Evolutionary conservation across 1,284 basidiomycete genomes (phyloP).

Genomic region (Rhodotorula sp.): DNA sequence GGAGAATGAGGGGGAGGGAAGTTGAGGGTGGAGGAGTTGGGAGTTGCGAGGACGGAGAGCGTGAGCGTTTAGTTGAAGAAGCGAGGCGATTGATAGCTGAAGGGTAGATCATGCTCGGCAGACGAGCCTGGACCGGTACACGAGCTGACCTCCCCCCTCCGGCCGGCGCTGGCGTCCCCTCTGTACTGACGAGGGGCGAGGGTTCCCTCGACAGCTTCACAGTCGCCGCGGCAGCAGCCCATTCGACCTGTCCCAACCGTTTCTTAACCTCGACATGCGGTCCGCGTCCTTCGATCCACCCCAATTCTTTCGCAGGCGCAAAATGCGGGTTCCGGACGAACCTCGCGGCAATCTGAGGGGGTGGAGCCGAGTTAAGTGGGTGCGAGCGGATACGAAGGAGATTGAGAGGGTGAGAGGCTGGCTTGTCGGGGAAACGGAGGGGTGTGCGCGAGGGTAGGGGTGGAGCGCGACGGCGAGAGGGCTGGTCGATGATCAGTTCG

Average conservation of each 20-base stretch:
- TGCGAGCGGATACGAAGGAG: background rate
- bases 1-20: background rate
- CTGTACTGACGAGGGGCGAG: background rate
- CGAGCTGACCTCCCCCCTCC: background rate
- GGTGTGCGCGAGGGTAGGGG: too few relatives aligned
- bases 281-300: background rate
- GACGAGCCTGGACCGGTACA: background rate
- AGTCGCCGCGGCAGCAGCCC: background rate
- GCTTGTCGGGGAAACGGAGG: background rate
- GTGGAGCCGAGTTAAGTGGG: background rate
- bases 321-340: background rate
- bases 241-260: too few relatives aligned
- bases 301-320: background rate
- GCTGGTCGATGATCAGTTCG: too few relatives aligned
- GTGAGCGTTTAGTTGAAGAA: background rate
- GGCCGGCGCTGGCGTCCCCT: background rate
- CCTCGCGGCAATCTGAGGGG: too few relatives aligned
- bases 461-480: too few relatives aligned
- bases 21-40: background rate
- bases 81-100: background rate
- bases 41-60: background rate
- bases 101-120: background rate
- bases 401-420: conserved; percentile 5
- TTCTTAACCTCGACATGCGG: background rate
- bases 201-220: background rate